Conservation (phyloP, 768 basidiomycete species). For the Coprinopsis cinerea region DNA sequence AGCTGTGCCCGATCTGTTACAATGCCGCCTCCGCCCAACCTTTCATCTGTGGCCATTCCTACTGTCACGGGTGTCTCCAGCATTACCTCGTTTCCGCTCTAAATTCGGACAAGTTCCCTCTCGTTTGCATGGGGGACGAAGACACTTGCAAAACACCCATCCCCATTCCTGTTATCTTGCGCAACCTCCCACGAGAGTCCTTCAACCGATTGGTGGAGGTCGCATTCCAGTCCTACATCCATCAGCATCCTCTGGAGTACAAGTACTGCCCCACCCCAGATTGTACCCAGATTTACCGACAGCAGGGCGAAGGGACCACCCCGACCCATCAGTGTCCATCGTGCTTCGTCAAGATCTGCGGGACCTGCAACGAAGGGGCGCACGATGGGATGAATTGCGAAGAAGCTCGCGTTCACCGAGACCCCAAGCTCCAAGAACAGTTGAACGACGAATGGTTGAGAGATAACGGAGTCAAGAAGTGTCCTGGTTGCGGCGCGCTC, state of each 20-base stretch:
- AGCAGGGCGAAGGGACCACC: slow-evolving; percentile 16
- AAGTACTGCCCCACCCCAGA: slow-evolving; percentile 70
- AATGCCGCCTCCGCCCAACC: slow-evolving; percentile 35
- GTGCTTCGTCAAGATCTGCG: slow-evolving; percentile 44
- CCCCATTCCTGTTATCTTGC: slow-evolving; percentile 45
- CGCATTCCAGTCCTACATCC: slow-evolving; percentile 50
- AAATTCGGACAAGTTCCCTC: slow-evolving; percentile 45
- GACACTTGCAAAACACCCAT: slow-evolving; percentile 49
- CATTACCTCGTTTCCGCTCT: slow-evolving; percentile 40
- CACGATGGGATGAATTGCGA: slow-evolving; percentile 50
- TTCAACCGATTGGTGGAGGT: slow-evolving; percentile 51
- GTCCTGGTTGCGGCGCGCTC: slow-evolving; percentile 38
- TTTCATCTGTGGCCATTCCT: slow-evolving; percentile 43
- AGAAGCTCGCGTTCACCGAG: slow-evolving; percentile 26
- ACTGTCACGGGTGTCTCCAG: slow-evolving; percentile 43
- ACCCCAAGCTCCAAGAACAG: slow-evolving; percentile 36
- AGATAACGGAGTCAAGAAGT: slow-evolving; percentile 35
- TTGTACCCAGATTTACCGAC: slow-evolving; percentile 62
- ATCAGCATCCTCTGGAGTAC: slow-evolving; percentile 48
- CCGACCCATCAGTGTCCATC: slow-evolving; percentile 42
- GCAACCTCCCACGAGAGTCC: slow-evolving; percentile 41
- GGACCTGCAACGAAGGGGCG: slow-evolving; percentile 40
- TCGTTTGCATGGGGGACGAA: slow-evolving; percentile 58
- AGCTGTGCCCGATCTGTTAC: slow-evolving; percentile 51
- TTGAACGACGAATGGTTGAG: slow-evolving; percentile 35